A percentile compares a stretch with the other conserved stretches of the same genome.
Evolutionary conservation across 148 eudicot genomes (phyloP).

Genomic region (Arctostaphylos glauca): DNA sequence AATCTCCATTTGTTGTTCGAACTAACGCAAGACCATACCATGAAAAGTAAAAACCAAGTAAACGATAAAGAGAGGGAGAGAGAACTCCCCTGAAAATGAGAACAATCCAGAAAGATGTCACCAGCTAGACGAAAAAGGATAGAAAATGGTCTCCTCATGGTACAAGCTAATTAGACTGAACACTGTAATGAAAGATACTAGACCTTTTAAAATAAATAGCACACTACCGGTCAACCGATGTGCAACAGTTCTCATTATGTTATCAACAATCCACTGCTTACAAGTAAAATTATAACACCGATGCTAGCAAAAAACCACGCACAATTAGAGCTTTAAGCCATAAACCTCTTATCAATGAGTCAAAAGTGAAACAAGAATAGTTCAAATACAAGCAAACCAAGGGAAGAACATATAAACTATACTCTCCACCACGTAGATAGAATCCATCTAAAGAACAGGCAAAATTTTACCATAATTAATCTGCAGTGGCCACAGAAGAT

Average conservation of each 20-base stretch:
- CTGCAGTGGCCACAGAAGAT: neutral
- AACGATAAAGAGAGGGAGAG: neutral
- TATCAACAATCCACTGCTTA: neutral
- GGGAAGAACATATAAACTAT: neutral
- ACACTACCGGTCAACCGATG: neutral
- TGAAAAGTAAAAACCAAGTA: neutral
- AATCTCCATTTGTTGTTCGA: neutral
- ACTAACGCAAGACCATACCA: neutral
- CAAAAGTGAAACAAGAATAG: slow-evolving; percentile 10
- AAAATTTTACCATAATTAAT: neutral
- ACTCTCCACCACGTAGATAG: neutral
- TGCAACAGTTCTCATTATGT: neutral
- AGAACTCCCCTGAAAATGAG: neutral
- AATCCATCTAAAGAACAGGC: neutral
- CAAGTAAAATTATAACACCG: neutral
- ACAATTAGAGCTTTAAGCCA: neutral
- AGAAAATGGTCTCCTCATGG: neutral
- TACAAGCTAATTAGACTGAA: neutral
- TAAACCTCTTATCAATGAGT: neutral
- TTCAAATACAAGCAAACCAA: neutral
- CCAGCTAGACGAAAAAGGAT: neutral
- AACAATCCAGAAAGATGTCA: slow-evolving; percentile 2
- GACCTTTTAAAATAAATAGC: neutral
- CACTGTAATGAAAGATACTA: neutral
- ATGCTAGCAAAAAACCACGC: slow-evolving; percentile 4